A percentile compares a stretch with the other conserved stretches of the same genome.
phyloP scores from a whole-genome alignment of 352 stramenopile species.

The Thalassiosira livingstoniorum region DNA sequence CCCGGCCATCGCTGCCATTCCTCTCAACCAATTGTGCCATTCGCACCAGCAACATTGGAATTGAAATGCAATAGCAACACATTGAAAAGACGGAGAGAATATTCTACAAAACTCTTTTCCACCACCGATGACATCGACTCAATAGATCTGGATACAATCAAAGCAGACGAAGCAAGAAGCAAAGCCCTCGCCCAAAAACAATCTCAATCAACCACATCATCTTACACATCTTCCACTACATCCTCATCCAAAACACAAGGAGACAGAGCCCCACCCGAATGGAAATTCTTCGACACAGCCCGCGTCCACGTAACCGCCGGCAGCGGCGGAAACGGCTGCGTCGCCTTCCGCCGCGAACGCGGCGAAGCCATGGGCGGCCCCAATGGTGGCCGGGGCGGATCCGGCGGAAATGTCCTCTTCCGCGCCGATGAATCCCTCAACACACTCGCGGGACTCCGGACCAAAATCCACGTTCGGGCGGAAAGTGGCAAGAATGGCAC shows the following conservation, averaged over 20 bases:
- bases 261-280: constrained; percentile 75
- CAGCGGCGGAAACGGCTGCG: constrained; percentile 86
- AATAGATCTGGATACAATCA: constrained; percentile 34
- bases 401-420: constrained; percentile 80
- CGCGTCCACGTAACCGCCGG: constrained; percentile 85
- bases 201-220: constrained; percentile 3
- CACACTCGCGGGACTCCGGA: constrained; percentile 84
- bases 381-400: constrained; percentile 81
- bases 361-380: constrained; percentile 84
- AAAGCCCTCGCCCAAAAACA: constrained; percentile 39
- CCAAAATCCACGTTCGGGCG: constrained; percentile 80
- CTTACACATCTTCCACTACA: constrained; percentile 1
- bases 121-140: constrained; percentile 8
- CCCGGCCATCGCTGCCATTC: too few species aligned
- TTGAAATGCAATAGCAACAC: too few species aligned
- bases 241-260: constrained; percentile 11
- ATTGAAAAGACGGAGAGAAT: too few species aligned
- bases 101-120: neutral
- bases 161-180: constrained; percentile 46
- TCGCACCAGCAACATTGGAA: neutral
- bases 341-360: constrained; percentile 86
- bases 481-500: constrained; percentile 78
- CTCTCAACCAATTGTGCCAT: neutral
- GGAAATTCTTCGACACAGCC: constrained; percentile 89
- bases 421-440: constrained; percentile 84